phyloP scores from a whole-genome alignment of 208 protist genomes.

The Trypanosoma cruzi region DNA sequence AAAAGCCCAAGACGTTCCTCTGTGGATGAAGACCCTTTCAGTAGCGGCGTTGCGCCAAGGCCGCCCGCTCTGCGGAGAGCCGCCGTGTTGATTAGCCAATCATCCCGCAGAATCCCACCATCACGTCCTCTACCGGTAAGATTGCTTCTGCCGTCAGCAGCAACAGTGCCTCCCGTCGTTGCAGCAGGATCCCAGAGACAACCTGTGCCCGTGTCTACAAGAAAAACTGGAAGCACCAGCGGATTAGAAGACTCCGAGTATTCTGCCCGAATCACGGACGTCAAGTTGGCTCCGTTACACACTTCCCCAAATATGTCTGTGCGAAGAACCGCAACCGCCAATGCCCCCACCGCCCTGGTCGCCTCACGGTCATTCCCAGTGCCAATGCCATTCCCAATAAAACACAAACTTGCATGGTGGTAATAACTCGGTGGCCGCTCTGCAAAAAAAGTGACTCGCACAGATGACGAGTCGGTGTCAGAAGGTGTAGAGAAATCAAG shows the following conservation, averaged over 20 bases:
- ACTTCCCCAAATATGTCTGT: conserved; percentile 42
- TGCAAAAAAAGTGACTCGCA: conserved; percentile 7
- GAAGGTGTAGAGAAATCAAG: conserved; percentile 6
- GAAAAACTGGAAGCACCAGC: conserved; percentile 56
- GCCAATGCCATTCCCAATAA: conserved; percentile 59
- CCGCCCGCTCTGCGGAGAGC: conserved; percentile 26
- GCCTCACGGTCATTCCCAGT: conserved; percentile 31
- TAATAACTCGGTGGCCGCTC: conserved; percentile 43
- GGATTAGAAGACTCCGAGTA: not conserved
- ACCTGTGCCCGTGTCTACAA: conserved; percentile 42
- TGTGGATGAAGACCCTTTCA: conserved; percentile 9
- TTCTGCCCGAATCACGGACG: not conserved
- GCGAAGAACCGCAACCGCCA: conserved; percentile 58
- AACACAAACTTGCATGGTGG: conserved; percentile 35
- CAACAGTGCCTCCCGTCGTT: no score
- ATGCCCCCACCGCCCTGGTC: no score
- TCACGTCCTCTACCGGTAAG: not conserved
- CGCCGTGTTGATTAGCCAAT: conserved; percentile 28
- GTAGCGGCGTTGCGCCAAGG: conserved; percentile 24
- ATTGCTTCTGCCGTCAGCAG: not conserved
- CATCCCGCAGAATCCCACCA: conserved; percentile 1
- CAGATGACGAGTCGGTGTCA: conserved; percentile 4
- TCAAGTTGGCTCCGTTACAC: conserved; percentile 37
- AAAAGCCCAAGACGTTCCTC: conserved; percentile 32
- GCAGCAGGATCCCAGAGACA: conserved; percentile 36